Evolutionary conservation across 176 grass and related monocot species (phyloP), one percentile per base, ranked within the genome.

Genomic region (Phragmites australis): DNA sequence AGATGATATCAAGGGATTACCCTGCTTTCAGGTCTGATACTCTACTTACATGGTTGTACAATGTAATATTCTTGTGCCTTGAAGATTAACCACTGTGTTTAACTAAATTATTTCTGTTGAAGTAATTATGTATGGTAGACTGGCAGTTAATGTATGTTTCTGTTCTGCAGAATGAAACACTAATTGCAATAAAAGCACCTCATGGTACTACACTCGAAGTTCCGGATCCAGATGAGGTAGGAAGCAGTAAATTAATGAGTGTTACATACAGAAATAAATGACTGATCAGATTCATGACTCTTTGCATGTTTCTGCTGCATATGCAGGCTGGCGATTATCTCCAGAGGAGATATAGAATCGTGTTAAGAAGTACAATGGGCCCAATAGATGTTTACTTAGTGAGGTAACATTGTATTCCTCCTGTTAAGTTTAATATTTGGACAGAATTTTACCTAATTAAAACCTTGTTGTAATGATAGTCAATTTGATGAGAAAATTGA

Each of bases 331-430:
- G 92, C 67, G 93, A 95, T 86, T 95, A 95, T 93, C 88, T 88
- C 50, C 93, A 99, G 87, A 95, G 96, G 82, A 99, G 96, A 93
- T 99, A 93, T 63, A 93, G 96, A 85, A 89, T 99, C 53, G 90
- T 99, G 63, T 88, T 99, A 75, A 86, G 96, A 91, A 99, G 96
- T 85, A 95, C 90, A 44, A 93, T 93, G 90, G 93, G 96, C 8
- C 96, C 96, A 32, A 99, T 99, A 88, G 96, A 99, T 95, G 96
- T 99, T 81, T 99, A 99, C 79, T 91, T 99, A 88, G 96, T 99
- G 76, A 99, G 96, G 96, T 99, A 90, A 82, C 73, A 72, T 8
- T 59, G 41, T 62, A 51, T 86, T 89, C 48, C 41, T 77, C 41
- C 70, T 22, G 12, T 82, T 48, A 48, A 72, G 31, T 49, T 78